Conservation (phyloP, 2,329 filamentous ascomycete genomes). For the Cladosporium sp. region DNA sequence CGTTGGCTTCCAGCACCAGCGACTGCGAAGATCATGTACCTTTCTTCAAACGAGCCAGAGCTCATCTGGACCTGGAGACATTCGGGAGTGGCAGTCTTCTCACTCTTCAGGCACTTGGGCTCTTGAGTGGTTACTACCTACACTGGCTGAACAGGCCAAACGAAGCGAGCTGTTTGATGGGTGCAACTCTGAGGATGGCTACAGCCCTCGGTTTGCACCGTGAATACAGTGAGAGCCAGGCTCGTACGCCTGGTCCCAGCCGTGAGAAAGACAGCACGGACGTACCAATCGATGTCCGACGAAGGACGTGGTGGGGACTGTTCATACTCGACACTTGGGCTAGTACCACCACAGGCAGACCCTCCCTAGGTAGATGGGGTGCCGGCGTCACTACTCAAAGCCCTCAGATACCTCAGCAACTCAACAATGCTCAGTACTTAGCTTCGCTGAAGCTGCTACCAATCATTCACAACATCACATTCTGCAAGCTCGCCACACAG, state of each 20-base stretch:
- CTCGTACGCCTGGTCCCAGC: constrained; percentile 33
- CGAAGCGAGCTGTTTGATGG: constrained; percentile 31
- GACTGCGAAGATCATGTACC: constrained; percentile 26
- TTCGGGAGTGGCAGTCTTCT: constrained; percentile 30
- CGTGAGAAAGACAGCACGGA: constrained; percentile 38
- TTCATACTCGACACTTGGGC: constrained; percentile 74
- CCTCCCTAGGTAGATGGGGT: constrained; percentile 64
- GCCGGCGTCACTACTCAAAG: constrained; percentile 63
- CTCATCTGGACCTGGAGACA: constrained; percentile 27
- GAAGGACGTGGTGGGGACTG: constrained; percentile 70
- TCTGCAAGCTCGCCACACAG: constrained; percentile 72
- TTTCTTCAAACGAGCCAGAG: constrained; percentile 29
- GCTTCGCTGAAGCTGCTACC: constrained; percentile 64
- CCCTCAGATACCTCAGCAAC: constrained; percentile 45
- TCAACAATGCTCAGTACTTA: constrained; percentile 36
- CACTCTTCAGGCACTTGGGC: constrained; percentile 28
- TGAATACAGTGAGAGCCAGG: constrained; percentile 33
- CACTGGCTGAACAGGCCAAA: constrained; percentile 32
- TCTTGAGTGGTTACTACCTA: constrained; percentile 31
- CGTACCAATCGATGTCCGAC: constrained; percentile 56
- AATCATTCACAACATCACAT: constrained; percentile 70
- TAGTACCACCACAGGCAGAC: constrained; percentile 65
- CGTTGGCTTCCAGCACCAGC: constrained; percentile 25
- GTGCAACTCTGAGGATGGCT: constrained; percentile 30
- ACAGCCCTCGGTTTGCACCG: constrained; percentile 30